phyloP scores from a whole-genome alignment of 352 stramenopile species.

The Pseudoperonospora humuli region DNA sequence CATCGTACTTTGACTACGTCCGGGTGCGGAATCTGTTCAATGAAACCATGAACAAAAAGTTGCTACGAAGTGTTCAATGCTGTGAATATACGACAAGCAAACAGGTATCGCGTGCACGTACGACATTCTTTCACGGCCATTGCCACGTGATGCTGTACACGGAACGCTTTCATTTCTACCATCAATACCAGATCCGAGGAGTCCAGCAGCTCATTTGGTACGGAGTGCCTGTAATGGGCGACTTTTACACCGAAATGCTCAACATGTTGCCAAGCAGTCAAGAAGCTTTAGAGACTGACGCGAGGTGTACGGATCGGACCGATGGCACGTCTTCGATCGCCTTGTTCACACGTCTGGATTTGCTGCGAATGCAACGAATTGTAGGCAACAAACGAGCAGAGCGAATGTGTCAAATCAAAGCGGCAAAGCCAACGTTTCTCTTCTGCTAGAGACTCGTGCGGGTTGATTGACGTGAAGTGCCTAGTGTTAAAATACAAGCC shows the following conservation, averaged over 20 bases:
- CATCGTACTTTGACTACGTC: constrained; percentile 84
- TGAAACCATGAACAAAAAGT: constrained; percentile 60
- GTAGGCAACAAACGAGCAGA: constrained; percentile 60
- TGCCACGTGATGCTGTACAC: constrained; percentile 77
- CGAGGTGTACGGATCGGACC: constrained; percentile 12
- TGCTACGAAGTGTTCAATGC: constrained; percentile 59
- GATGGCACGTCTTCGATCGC: constrained; percentile 48
- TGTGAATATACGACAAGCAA: constrained; percentile 70
- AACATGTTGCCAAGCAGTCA: constrained; percentile 51
- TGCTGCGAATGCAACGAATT: constrained; percentile 63
- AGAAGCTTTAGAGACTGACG: constrained; percentile 12
- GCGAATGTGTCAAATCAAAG: constrained; percentile 60
- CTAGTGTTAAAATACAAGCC: no score
- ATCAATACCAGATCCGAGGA: constrained; percentile 75
- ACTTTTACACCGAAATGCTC: constrained; percentile 76
- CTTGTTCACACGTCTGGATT: constrained; percentile 53
- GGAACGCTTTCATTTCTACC: constrained; percentile 83
- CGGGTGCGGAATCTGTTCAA: constrained; percentile 79
- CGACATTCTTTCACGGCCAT: constrained; percentile 66
- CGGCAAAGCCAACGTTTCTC: constrained; percentile 62
- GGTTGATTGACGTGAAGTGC: neutral
- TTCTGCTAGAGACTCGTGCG: constrained; percentile 41
- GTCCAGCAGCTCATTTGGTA: constrained; percentile 79
- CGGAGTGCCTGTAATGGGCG: constrained; percentile 45
- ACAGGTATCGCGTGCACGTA: constrained; percentile 62